phyloP scores from a whole-genome alignment of 176 grass and related monocot genomes.

The Luzula sylvatica region DNA sequence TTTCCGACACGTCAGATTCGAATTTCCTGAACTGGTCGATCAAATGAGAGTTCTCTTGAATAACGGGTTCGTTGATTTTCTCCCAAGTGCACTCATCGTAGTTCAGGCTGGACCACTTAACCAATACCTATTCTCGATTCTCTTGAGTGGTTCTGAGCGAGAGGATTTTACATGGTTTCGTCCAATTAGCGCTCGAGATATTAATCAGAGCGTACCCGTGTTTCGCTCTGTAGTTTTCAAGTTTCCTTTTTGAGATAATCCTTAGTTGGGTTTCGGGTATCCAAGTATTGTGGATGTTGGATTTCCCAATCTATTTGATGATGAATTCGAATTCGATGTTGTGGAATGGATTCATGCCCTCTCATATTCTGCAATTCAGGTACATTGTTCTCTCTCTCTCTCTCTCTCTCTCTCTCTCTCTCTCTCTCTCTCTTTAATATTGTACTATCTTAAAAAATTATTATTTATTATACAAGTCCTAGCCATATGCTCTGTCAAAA shows the following conservation, averaged over 20 bases:
- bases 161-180: constrained; percentile 72
- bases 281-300: constrained; percentile 93
- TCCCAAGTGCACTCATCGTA: constrained; percentile 99
- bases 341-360: too few species aligned
- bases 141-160: constrained; percentile 41
- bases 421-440: too few species aligned
- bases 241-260: constrained; percentile 79
- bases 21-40: constrained; percentile 57
- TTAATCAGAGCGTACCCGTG: constrained; percentile 76
- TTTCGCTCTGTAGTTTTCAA: constrained; percentile 96
- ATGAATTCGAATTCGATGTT: constrained; percentile 80
- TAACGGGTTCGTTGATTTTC: constrained; percentile 74
- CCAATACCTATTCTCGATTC: constrained; percentile 57
- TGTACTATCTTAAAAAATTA: too few species aligned
- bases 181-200: constrained; percentile 91
- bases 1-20: constrained; percentile 57
- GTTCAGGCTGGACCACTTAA: constrained; percentile 82
- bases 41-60: constrained; percentile 65
- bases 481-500: too few species aligned
- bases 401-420: too few species aligned
- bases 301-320: constrained; percentile 85
- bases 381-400: too few species aligned
- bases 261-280: constrained; percentile 73
- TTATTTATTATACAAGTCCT: too few species aligned
- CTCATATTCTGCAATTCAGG: too few species aligned